phyloP scores from a whole-genome alignment of 1,284 basidiomycete species.

The Vanrija sp. region DNA sequence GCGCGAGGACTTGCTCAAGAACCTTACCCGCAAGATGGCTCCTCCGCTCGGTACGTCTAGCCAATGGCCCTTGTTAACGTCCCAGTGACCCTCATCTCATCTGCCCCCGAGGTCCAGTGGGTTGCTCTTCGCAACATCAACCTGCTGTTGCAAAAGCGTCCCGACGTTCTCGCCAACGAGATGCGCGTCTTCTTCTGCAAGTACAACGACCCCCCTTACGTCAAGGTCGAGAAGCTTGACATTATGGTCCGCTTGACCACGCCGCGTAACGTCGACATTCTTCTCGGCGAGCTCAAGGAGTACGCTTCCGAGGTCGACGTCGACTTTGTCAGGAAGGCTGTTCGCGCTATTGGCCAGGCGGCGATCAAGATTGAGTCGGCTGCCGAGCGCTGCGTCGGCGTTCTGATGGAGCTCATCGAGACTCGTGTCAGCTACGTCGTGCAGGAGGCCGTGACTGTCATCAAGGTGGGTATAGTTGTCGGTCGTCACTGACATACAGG shows the following conservation, averaged over 20 bases:
- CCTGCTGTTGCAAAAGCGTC: constrained; percentile 90
- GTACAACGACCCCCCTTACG: constrained; percentile 98
- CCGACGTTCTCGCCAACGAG: constrained; percentile 88
- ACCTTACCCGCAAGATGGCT: constrained; percentile 93
- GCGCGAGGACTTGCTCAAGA: constrained; percentile 80
- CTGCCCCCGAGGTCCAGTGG: constrained; percentile 97
- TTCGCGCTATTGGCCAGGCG: constrained; percentile 89
- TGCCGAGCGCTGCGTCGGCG: constrained; percentile 84
- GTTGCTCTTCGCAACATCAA: constrained; percentile 95
- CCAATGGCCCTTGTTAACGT: neutral
- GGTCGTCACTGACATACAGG: constrained; percentile 43
- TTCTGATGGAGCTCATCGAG: constrained; percentile 80
- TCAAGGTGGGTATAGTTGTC: constrained; percentile 55
- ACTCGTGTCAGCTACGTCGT: constrained; percentile 96
- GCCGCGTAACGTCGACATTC: constrained; percentile 84
- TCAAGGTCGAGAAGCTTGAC: constrained; percentile 96
- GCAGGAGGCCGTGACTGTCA: constrained; percentile 95
- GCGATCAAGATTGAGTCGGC: constrained; percentile 94
- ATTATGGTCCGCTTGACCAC: constrained; percentile 95
- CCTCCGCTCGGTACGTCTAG: constrained; percentile 66
- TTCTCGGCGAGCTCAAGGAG: constrained; percentile 92
- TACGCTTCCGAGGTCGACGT: constrained; percentile 98
- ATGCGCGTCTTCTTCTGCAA: constrained; percentile 99
- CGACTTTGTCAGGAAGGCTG: constrained; percentile 96
- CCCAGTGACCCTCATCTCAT: constrained; percentile 80